phyloP scores from a whole-genome alignment of 352 stramenopile species.

The Phytopythium ostracodes region DNA sequence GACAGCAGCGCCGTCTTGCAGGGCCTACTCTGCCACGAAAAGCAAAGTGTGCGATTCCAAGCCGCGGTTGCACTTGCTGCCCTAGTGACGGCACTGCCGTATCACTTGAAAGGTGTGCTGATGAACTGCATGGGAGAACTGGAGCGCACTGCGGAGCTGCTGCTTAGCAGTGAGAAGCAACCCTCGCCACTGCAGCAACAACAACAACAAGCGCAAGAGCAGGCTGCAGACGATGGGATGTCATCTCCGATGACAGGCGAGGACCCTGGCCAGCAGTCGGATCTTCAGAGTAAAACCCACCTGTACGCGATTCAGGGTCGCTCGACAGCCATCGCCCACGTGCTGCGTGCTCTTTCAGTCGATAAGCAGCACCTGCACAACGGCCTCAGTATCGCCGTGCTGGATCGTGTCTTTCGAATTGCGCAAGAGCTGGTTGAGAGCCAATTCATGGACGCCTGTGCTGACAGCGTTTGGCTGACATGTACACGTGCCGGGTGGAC shows the following conservation, averaged over 20 bases:
- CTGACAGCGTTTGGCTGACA: conserved; percentile 84
- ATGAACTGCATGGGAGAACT: conserved; percentile 35
- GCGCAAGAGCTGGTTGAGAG: conserved; percentile 73
- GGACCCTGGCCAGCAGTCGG: conserved; percentile 2
- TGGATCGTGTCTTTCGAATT: conserved; percentile 61
- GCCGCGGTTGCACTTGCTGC: conserved; percentile 57
- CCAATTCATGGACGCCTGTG: conserved; percentile 71
- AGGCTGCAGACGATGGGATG: neutral
- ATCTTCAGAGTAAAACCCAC: conserved; percentile 56
- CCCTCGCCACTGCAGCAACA: neutral
- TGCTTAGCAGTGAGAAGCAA: conserved; percentile 7
- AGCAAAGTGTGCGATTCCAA: conserved; percentile 75
- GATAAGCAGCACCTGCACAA: conserved; percentile 21
- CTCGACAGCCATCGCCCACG: conserved; percentile 61
- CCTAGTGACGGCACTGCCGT: conserved; percentile 62
- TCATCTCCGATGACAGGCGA: neutral
- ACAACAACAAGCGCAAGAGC: neutral
- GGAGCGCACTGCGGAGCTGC: conserved; percentile 29
- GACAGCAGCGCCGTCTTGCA: conserved; percentile 38
- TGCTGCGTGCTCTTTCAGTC: conserved; percentile 48
- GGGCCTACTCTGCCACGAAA: conserved; percentile 51
- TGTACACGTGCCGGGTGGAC: conserved; percentile 83
- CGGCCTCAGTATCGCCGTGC: conserved; percentile 47
- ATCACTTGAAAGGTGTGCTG: conserved; percentile 50
- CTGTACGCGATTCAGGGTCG: conserved; percentile 77